Evolutionary conservation across 495 filamentous ascomycete species (phyloP).

Genomic region (Ramalina intermedia): DNA sequence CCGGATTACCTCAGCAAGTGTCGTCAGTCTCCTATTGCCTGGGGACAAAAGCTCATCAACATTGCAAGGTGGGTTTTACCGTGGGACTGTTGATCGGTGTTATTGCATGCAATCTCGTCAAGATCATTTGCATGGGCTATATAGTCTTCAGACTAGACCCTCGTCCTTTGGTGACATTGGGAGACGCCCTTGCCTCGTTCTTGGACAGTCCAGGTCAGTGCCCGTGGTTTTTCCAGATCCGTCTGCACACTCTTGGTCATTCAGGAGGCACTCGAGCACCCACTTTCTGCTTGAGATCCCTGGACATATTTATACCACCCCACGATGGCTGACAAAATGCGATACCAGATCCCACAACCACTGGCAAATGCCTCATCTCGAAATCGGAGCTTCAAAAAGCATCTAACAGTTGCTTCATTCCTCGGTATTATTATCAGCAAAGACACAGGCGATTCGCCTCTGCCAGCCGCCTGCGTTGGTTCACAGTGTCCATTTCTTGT

Average conservation of each 20-base stretch:
- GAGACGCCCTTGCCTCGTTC: conserved; percentile 11
- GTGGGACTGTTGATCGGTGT: conserved; percentile 25
- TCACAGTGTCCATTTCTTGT: background rate
- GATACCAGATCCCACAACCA: background rate
- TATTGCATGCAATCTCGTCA: conserved; percentile 24
- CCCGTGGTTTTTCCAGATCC: too few relatives aligned
- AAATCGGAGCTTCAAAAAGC: background rate
- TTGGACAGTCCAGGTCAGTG: background rate
- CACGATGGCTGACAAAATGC: too few relatives aligned
- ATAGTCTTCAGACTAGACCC: conserved; percentile 7
- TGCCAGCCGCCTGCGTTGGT: background rate
- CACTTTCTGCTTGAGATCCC: background rate
- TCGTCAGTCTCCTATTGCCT: too few relatives aligned
- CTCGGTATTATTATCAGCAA: background rate
- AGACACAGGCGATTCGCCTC: background rate
- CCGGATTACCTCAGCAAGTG: too few relatives aligned
- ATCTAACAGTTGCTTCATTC: background rate
- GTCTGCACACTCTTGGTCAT: too few relatives aligned
- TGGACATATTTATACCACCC: too few relatives aligned
- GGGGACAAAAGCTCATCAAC: background rate
- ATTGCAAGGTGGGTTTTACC: conserved; percentile 29
- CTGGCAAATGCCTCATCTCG: background rate
- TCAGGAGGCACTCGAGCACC: too few relatives aligned
- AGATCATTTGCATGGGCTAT: conserved; percentile 20
- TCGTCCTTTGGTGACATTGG: conserved; percentile 9